Evolutionary conservation across 140 eudicot species (phyloP), one percentile per base, ranked within the genome.

Genomic region (Anethum foeniculum): DNA sequence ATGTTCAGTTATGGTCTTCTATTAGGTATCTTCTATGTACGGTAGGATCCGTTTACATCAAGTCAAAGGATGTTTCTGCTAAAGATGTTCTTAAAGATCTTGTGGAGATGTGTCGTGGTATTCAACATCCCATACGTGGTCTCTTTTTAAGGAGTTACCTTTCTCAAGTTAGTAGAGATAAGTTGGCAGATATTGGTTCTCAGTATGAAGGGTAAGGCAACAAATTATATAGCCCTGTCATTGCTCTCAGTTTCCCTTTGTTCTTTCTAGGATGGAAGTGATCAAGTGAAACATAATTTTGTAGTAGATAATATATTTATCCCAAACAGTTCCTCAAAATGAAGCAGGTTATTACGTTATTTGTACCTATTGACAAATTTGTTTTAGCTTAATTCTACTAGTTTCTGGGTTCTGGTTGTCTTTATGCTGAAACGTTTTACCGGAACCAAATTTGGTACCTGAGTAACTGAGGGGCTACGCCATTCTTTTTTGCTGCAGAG

Each of bases 131-230:
- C 76, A 81, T 92, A 56, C 97, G 99, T 69, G 99, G 99, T 74
- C 99, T 95, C 71, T 95, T 95, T 77, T 80, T 95, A 52, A 87
- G 99, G 85, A 95, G 97, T 88, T 95, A 95, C 84, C 99, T 95
- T 81, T 87, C 97, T 71, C 99, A 95, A 92, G 84, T 95, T 80
- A 92, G 96, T 83, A 86, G 97, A 88, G 99, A 95, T 83, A 90
- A 92, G 83, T 88, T 95, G 73, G 97, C 97, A 46, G 97, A 95
- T 82, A 89, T 92, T 82, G 97, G 95, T 80, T 92, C 97, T 30
- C 97, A 92, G 86, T 92, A 86, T 84, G 97, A 92, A 92, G 97
- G 97, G 99, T 95, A 88, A 85, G 88, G 51, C 81, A 77, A 38
- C 80, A 52, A 64, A 73, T n/a, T 27, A 72, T 62, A 10, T 25